Evolutionary conservation across 164 flowering plant genomes (phyloP), one percentile per base, ranked within the genome.

Genomic region (Annona squamosa): DNA sequence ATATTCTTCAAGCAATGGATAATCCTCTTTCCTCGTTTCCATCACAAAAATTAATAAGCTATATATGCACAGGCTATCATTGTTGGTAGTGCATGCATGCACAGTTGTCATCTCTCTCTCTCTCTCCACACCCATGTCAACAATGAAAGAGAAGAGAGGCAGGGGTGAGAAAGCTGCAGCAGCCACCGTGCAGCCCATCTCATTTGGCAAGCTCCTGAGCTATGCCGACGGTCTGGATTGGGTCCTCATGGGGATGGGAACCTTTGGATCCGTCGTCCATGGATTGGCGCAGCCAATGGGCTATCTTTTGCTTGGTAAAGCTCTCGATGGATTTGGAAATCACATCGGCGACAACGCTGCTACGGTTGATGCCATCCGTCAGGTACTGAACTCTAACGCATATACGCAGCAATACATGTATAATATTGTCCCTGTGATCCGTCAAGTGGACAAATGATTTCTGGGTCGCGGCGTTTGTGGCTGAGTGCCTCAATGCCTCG

Each of bases 231-330:
- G 43, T 43, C 0, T 82, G 63, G 96, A 90, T 69, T 89, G 91
- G 91, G 46, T 65, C 37, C 79, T 89, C n/a, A 90, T 90, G 87
- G 85, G 67, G 0, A 52, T 90, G n/a, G 91, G 92, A 12, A 85
- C 89, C 13, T 70, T 90, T 72, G 95, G 95, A 2, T 79, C 89
- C 41, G 48, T 86, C 4, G 79, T 88, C 17, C 92, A 90, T 76
- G 92, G 91, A 69, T 79, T 85, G 83, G 90, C 92, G 37, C 89
- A 83, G 68, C 95, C 92, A 1, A 41, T 86, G 17, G 92, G 92
- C 1, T 90, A 90, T 70, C 63, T 85, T 46, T 76, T 90, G 80
- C 86, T 90, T 9, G 92, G 95, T 4, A 90, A 85, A 71, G 95
- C 95, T 3, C 85, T 90, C 4, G 67, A 88, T 77, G 91, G 89